A percentile compares a stretch with the other conserved stretches of the same genome.
Evolutionary conservation across 2,329 filamentous ascomycete species (phyloP).

Genomic region (Colletotrichum eremochloae): DNA sequence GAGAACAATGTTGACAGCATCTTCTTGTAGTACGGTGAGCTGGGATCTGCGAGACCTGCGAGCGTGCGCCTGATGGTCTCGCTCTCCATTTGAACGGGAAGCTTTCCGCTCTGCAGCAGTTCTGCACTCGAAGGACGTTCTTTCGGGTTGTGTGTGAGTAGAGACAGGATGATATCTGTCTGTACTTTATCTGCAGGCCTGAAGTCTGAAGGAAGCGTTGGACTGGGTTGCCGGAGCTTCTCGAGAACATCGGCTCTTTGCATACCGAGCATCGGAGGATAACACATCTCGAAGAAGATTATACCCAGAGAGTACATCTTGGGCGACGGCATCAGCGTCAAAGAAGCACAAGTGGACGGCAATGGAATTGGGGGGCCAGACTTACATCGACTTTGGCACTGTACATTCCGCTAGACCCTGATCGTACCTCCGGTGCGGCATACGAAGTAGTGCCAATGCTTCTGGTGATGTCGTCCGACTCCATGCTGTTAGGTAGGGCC

Average conservation of each 20-base stretch:
- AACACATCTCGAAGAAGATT: conserved; percentile 99
- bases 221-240: conserved; percentile 75
- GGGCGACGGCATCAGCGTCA: conserved; percentile 36
- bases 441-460: conserved; percentile 87
- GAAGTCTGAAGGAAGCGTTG: conserved; percentile 81
- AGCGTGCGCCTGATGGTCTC: conserved; percentile 89
- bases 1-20: conserved; percentile 89
- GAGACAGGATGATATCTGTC: conserved; percentile 80
- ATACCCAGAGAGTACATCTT: conserved; percentile 97
- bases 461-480: conserved; percentile 75
- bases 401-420: conserved; percentile 80
- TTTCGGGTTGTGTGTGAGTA: conserved; percentile 86
- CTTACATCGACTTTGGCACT: conserved; percentile 91
- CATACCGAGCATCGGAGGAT: conserved; percentile 72
- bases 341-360: background rate
- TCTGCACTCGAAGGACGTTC: conserved; percentile 86
- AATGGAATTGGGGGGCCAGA: conserved; percentile 42
- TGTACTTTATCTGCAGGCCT: conserved; percentile 78
- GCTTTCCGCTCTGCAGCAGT: conserved; percentile 85
- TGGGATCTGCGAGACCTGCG: conserved; percentile 83
- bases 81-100: conserved; percentile 93
- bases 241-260: conserved; percentile 75
- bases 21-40: conserved; percentile 89
- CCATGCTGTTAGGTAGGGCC: conserved; percentile 54
- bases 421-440: conserved; percentile 91